phyloP scores from a whole-genome alignment of 495 filamentous ascomycete species.

The Usnea hakonensis region DNA sequence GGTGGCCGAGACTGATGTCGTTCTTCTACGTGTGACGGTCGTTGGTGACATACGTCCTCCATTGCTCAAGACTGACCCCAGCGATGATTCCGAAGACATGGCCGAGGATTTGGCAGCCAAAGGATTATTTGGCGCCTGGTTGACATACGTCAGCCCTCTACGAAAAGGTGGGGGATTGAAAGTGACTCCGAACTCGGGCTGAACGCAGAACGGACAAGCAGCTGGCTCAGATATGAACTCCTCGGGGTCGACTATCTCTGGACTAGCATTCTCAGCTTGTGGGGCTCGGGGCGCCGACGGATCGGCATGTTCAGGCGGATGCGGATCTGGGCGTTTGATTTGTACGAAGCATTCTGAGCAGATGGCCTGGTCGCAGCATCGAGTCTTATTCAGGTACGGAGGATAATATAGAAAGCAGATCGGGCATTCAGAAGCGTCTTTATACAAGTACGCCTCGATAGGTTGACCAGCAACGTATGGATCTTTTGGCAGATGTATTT shows the following conservation, averaged over 20 bases:
- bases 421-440: conserved; percentile 82
- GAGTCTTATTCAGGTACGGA: conserved; percentile 88
- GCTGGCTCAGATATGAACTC: conserved; percentile 82
- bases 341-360: conserved; percentile 99
- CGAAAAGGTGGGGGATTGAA: conserved; percentile 86
- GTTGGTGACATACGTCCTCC: conserved; percentile 27
- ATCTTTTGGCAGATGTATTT: conserved; percentile 72
- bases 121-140: conserved; percentile 35
- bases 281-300: conserved; percentile 32
- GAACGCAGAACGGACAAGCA: conserved; percentile 91
- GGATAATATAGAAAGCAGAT: conserved; percentile 97
- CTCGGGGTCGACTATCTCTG: conserved; percentile 48
- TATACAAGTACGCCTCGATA: conserved; percentile 88
- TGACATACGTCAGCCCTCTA: conserved; percentile 66
- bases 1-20: conserved; percentile 74
- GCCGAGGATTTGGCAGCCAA: conserved; percentile 54
- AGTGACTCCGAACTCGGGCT: conserved; percentile 89
- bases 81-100: conserved; percentile 55
- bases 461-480: conserved; percentile 87
- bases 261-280: conserved; percentile 29
- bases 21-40: conserved; percentile 49
- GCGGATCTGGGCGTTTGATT: conserved; percentile 93
- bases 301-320: conserved; percentile 79
- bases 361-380: conserved; percentile 94
- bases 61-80: conserved; percentile 34